Base-by-base conservation (phyloP, 208 protist species). In the Trichomonas vaginalis region DNA sequence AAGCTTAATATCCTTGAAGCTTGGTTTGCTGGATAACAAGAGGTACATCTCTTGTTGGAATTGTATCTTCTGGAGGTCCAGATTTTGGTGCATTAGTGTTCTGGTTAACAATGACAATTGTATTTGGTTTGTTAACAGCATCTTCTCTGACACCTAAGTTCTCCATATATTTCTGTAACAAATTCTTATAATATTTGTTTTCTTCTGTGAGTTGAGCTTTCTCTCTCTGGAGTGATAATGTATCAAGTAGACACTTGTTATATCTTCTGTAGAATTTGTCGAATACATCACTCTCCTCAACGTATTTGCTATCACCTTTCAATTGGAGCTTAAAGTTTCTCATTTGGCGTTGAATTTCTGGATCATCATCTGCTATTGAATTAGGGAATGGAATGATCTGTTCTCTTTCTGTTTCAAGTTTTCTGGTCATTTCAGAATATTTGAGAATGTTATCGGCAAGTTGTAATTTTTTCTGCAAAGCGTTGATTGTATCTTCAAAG, bases 211-310 rank as follows among this genome's bases (percentile, higher is more conserved):
- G 86, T n/a, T 48, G 10, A 6, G 40, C 86, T 21, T 51, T 92
- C 45, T 92, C 86, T 12, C 86, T 8, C 45, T 92, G 86, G 3
- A 92, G 45, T 15, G 86, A 46, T 35, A 92, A 47, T 39, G 42
- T 92, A 47, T 92, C 86, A 0, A 92, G 12, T 17, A 92, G 15
- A 47, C 42, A 42, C 51, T 92, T 92, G 37, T 92, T 92, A 32
- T 49, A 92, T 92, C 86, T 92, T 92, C 86, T 9, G 37, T 92
- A 92, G 37, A 92, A 92, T 48, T 92, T 92, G 32, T 92, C 86
- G 17, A 92, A 92, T 39, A 51, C 14, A 15, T 92, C 86, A 51
- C 86, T 92, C 37, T 92, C 86, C 12, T 48, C 35, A 17, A 92
- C 86, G 46, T 42, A 92, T 92, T 92, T 92, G 45, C 45, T 56